Evolutionary conservation across 306 rosid species (phyloP).

Genomic region (Begonia loranthoides): DNA sequence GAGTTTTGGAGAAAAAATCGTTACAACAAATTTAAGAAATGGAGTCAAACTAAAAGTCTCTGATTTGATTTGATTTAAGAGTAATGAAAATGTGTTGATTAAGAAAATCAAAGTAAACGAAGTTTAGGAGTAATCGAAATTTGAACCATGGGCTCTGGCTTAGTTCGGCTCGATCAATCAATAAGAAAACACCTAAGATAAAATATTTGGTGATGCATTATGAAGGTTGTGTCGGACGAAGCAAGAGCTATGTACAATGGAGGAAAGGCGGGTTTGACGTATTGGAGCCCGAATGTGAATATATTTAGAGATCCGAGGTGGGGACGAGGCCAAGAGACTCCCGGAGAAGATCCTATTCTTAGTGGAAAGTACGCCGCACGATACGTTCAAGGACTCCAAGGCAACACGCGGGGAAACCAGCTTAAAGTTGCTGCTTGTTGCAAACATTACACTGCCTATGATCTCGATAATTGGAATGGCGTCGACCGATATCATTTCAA

Average conservation of each 20-base stretch:
- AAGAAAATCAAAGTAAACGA: too few species aligned
- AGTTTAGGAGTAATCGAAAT: too few species aligned
- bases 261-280: constrained; percentile 69
- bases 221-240: constrained; percentile 89
- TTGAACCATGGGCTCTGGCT: too few species aligned
- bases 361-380: constrained; percentile 60
- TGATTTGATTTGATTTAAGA: too few species aligned
- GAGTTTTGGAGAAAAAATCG: too few species aligned
- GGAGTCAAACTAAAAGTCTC: too few species aligned
- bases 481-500: constrained; percentile 71
- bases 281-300: constrained; percentile 94
- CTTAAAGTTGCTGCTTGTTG: constrained; percentile 95
- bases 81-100: too few species aligned
- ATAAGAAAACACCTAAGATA: too few species aligned
- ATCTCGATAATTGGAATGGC: constrained; percentile 88
- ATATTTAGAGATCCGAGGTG: constrained; percentile 86
- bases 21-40: too few species aligned
- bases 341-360: constrained; percentile 71
- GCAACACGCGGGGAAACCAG: constrained; percentile 36
- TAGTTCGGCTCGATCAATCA: too few species aligned
- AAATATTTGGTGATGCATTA: too few species aligned
- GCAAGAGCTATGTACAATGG: constrained; percentile 97
- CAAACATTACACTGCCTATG: constrained; percentile 89
- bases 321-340: constrained; percentile 95
- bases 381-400: constrained; percentile 76